Percentiles rank a stretch among this genome's conserved stretches.
Conservation (phyloP, 1,284 basidiomycete genomes). For the Microbotryum violaceum region DNA sequence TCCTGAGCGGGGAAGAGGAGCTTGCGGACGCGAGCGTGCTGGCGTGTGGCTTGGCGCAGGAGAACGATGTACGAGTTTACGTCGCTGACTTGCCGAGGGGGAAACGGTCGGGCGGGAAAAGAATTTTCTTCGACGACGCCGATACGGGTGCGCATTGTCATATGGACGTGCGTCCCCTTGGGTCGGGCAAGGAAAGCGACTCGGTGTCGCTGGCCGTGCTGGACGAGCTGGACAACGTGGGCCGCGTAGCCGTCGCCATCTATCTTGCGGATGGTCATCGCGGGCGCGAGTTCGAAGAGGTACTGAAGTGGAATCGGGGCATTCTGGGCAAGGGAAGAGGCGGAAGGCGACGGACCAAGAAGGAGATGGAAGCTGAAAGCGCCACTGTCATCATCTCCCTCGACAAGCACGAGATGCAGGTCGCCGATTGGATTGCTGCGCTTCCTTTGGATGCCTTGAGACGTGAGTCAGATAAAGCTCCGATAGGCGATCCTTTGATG, state of each 20-base stretch:
- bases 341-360: constrained; percentile 4
- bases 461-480: constrained; percentile 18
- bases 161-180: constrained; percentile 19
- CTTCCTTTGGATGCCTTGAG: constrained; percentile 31
- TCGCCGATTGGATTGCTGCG: constrained; percentile 31
- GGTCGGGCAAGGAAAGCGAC: constrained; percentile 1
- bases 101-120: neutral
- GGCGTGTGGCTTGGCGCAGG: constrained; percentile 25
- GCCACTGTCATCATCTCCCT: constrained; percentile 23
- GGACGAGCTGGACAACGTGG: constrained; percentile 12
- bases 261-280: constrained; percentile 20
- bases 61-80: constrained; percentile 20
- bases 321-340: constrained; percentile 18
- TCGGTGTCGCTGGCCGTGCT: constrained; percentile 18
- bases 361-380: constrained; percentile 10
- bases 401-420: constrained; percentile 14
- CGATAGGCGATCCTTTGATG: neutral
- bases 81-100: constrained; percentile 12
- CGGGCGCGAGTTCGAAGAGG: constrained; percentile 26
- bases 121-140: neutral
- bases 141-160: constrained; percentile 13
- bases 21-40: constrained; percentile 17
- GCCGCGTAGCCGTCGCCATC: constrained; percentile 5
- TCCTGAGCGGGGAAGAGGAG: constrained; percentile 24
- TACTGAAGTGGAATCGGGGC: constrained; percentile 18